phyloP scores from a whole-genome alignment of 257 asterid species.

The Linderniella brevidens region DNA sequence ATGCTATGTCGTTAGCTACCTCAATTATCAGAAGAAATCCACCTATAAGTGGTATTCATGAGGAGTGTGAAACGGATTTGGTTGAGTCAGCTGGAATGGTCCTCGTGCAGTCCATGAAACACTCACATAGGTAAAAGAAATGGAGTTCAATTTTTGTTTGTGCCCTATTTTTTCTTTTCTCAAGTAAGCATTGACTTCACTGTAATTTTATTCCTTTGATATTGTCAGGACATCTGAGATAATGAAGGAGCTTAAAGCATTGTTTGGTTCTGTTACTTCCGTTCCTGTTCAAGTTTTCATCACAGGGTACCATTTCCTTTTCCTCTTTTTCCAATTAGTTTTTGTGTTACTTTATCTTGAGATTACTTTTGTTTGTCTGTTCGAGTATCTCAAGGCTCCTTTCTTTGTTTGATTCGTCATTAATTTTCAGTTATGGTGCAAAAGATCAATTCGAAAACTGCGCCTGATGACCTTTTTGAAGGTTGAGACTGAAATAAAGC shows the following conservation, averaged over 20 bases:
- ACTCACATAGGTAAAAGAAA: not conserved
- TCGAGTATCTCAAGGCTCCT: not conserved
- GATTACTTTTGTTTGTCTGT: not conserved
- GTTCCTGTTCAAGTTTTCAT: slow-evolving; percentile 3
- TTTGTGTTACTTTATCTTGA: not conserved
- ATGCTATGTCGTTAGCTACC: not conserved
- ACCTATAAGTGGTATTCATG: not conserved
- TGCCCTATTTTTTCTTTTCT: not conserved
- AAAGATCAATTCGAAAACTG: too few relatives aligned
- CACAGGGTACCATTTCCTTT: not conserved
- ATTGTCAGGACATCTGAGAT: slow-evolving; percentile 2
- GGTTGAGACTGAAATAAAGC: too few relatives aligned
- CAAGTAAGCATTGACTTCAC: too few relatives aligned
- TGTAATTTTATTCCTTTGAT: not conserved
- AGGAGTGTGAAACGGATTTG: not conserved
- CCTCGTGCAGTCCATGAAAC: not conserved
- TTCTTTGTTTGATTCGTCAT: not conserved
- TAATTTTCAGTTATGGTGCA: too few relatives aligned
- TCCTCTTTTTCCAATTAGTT: not conserved
- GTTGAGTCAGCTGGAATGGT: slow-evolving; percentile 2
- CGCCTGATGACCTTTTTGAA: too few relatives aligned
- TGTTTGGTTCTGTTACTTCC: slow-evolving; percentile 4
- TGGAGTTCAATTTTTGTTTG: not conserved
- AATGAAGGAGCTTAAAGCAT: slow-evolving; percentile 1
- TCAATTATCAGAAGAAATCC: not conserved